Percentiles rank a stretch among this genome's conserved stretches.
phyloP scores from a whole-genome alignment of 352 stramenopile genomes.

The Elongisporangium prolatum region DNA sequence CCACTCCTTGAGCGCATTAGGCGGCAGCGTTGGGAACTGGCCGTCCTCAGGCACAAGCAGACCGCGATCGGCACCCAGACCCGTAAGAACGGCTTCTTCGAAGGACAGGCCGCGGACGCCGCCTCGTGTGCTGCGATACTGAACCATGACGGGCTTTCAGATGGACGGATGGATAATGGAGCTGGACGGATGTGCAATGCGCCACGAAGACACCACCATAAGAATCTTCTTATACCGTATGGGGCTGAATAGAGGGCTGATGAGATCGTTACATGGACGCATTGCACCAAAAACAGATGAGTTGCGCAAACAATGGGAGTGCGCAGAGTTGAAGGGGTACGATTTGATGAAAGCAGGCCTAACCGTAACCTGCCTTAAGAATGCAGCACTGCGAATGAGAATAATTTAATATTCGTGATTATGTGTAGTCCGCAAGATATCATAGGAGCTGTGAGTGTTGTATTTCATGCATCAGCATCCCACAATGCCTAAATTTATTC shows the following conservation, averaged over 20 bases:
- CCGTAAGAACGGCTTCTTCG: slow-evolving; percentile 84
- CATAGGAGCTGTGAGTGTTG: too few species aligned
- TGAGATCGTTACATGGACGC: neutral
- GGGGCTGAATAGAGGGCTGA: neutral
- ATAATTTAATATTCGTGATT: too few species aligned
- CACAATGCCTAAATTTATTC: too few species aligned
- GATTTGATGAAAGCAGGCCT: neutral
- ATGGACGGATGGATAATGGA: neutral
- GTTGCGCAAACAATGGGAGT: neutral
- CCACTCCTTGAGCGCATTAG: slow-evolving; percentile 73
- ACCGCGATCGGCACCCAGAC: slow-evolving; percentile 76
- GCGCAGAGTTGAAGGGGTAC: neutral
- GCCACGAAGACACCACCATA: neutral
- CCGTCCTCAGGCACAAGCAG: slow-evolving; percentile 76
- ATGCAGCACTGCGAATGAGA: too few species aligned
- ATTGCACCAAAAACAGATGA: neutral
- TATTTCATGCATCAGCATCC: too few species aligned
- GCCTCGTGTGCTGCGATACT: slow-evolving; percentile 82
- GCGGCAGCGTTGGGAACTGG: slow-evolving; percentile 74
- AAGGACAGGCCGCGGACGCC: slow-evolving; percentile 79
- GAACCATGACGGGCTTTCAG: slow-evolving; percentile 46
- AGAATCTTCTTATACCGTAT: neutral
- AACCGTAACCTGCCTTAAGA: too few species aligned
- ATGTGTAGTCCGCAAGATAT: too few species aligned
- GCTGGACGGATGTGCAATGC: neutral